These are phyloP conservation scores for Phytophthora macrochlamydospora DNA, from an alignment of 352 stramenopile species.

Conservation along the genomic window DNA sequence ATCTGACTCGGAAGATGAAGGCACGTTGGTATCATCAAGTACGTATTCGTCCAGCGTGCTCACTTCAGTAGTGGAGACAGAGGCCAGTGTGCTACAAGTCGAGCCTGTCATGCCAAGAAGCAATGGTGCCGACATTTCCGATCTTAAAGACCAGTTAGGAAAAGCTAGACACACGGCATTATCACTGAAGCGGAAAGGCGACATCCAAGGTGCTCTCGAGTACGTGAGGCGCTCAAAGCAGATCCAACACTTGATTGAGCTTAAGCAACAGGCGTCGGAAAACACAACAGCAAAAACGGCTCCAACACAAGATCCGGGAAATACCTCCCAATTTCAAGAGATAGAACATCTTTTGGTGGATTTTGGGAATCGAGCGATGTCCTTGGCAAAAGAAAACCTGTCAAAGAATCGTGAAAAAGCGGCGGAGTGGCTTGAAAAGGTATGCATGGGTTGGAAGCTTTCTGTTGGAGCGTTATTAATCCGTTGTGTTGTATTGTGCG, in stretches of 20 bases:
- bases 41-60: too few relatives aligned
- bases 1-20: constrained; percentile 41
- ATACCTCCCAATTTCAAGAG: constrained; percentile 48
- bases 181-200: constrained; percentile 57
- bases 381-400: constrained; percentile 56
- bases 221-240: constrained; percentile 75
- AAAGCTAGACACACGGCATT: constrained; percentile 50
- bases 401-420: constrained; percentile 52
- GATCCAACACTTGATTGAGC: constrained; percentile 62
- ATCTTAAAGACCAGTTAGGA: constrained; percentile 52
- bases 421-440: constrained; percentile 62
- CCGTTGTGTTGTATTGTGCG: neutral
- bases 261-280: constrained; percentile 39
- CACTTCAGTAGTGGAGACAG: constrained; percentile 1
- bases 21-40: constrained; percentile 16
- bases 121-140: constrained; percentile 20
- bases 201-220: constrained; percentile 63
- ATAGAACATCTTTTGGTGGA: constrained; percentile 70
- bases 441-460: constrained; percentile 13
- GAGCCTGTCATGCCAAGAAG: neutral
- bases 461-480: too few relatives aligned
- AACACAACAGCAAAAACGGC: neutral
- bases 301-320: constrained; percentile 18
- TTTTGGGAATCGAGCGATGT: constrained; percentile 63
- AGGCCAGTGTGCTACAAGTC: neutral